Base-by-base conservation (phyloP, 2,329 filamentous ascomycete species). In the Drechmeria coniospora region DNA sequence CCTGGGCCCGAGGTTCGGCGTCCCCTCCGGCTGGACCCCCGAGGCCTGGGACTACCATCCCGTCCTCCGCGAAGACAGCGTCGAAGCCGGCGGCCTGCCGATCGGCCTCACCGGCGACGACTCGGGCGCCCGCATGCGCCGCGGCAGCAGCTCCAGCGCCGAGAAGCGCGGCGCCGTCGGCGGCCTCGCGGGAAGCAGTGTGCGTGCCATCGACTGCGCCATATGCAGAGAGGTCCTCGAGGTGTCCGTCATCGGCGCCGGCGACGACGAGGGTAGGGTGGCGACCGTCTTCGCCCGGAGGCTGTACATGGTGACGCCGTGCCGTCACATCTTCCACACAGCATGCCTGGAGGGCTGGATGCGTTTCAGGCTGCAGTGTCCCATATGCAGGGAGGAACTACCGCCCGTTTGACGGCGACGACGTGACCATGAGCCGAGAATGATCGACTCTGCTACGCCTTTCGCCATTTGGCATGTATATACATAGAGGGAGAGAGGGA, bases 271-370 rank as follows among this genome's bases (percentile, higher is more conserved):
- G 8, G 51, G 53, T 1, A 66, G 69, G 18, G 65, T 74, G 32
- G 59, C 71, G 0, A 75, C 75, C 17, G 69, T 93, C 30, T 63
- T 95, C 39, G 79, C 80, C 18, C 64, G 87, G 34, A 69, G 86
- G 27, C 65, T 70, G 41, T 95, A 95, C 55, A 98, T 98, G 90
- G 82, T 95, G 14, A 98, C 90, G 32, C 90, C 90, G 26, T 98
- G 90, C 52, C 64, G 86, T 30, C 90, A 98, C 56, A 84, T 95
- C 26, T 98, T 98, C 50, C 90, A 98, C 49, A 90, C 76, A 31
- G 62, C 67, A 18, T 98, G 90, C 52, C 57, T 98, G 40, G 87
- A 95, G 56, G 84, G 83, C 21, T 95, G 90, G 90, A 90, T 98
- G 79, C 69, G 81, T 47, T 84, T 92, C 50, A 61, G 87, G 32